Evolutionary conservation across 345 rosid genomes (phyloP).

Genomic region (Salix brachista): DNA sequence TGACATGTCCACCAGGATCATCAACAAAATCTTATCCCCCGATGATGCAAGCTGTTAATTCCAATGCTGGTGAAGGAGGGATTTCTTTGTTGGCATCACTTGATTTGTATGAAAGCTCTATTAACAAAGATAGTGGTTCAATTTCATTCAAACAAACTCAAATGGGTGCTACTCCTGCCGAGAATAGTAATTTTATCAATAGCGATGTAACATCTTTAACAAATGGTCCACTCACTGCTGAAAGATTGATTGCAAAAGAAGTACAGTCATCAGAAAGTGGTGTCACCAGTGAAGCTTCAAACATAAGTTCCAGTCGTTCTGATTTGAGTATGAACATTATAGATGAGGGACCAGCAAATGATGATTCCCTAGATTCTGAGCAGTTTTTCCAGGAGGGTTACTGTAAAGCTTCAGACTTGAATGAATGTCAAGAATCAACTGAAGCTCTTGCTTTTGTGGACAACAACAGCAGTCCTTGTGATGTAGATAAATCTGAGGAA

Average conservation of each 20-base stretch:
- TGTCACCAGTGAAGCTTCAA: conserved; percentile 55
- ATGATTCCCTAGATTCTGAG: conserved; percentile 53
- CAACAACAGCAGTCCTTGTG: conserved; percentile 49
- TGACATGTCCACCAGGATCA: conserved; percentile 39
- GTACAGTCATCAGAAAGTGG: conserved; percentile 37
- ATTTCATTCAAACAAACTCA: conserved; percentile 45
- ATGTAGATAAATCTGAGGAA: conserved; percentile 59
- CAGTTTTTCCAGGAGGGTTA: conserved; percentile 71
- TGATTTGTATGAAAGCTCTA: conserved; percentile 31
- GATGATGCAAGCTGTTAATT: conserved; percentile 26
- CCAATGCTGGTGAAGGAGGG: conserved; percentile 23
- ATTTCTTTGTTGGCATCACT: conserved; percentile 38
- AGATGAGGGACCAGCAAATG: conserved; percentile 48
- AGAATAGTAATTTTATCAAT: conserved; percentile 39
- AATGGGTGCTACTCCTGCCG: conserved; percentile 32
- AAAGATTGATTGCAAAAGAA: conserved; percentile 43
- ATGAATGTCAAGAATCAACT: conserved; percentile 27
- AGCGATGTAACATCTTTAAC: conserved; percentile 35
- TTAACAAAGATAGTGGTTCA: conserved; percentile 28
- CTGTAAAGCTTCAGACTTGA: conserved; percentile 42
- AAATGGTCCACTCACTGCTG: conserved; percentile 47
- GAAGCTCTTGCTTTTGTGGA: conserved; percentile 41
- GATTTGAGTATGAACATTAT: conserved; percentile 53
- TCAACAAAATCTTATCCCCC: conserved; percentile 42
- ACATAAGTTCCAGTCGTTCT: conserved; percentile 60